Evolutionary conservation across 441 rosid genomes (phyloP).

Genomic region (Euphorbia corollata): DNA sequence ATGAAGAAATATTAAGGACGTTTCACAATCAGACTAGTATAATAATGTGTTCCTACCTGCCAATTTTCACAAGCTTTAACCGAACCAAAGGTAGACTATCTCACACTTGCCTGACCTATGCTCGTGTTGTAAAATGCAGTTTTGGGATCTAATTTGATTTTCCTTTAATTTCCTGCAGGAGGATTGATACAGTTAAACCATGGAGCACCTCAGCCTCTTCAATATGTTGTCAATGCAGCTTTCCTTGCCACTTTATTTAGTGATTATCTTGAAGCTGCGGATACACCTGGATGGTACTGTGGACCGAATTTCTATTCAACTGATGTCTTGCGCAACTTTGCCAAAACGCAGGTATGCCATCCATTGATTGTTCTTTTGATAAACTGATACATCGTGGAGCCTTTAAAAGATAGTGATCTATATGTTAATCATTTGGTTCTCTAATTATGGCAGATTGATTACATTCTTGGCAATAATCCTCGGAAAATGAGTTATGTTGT

Average conservation of each 20-base stretch:
- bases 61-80: slow-evolving; percentile 59
- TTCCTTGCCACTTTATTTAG: slow-evolving; percentile 61
- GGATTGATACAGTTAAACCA: slow-evolving; percentile 77
- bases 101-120: slow-evolving; percentile 12
- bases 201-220: slow-evolving; percentile 84
- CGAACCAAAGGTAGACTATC: slow-evolving; percentile 55
- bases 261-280: slow-evolving; percentile 86
- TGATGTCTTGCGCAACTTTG: slow-evolving; percentile 61
- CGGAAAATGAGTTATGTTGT: slow-evolving; percentile 83
- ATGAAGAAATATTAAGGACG: slow-evolving; percentile 72
- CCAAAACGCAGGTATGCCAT: slow-evolving; percentile 54
- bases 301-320: slow-evolving; percentile 76
- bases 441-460: slow-evolving; percentile 51
- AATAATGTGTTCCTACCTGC: slow-evolving; percentile 77
- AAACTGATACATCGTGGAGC: not conserved
- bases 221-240: slow-evolving; percentile 77
- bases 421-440: slow-evolving; percentile 11
- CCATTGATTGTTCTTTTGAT: not conserved
- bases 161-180: slow-evolving; percentile 31
- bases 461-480: slow-evolving; percentile 91
- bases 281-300: slow-evolving; percentile 89
- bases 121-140: not conserved
- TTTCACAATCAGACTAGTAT: slow-evolving; percentile 76
- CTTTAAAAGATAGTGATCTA: not conserved
- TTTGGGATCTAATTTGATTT: slow-evolving; percentile 18